Conservation (phyloP, 495 filamentous ascomycete species). For the Aspergillus ellipticus region DNA sequence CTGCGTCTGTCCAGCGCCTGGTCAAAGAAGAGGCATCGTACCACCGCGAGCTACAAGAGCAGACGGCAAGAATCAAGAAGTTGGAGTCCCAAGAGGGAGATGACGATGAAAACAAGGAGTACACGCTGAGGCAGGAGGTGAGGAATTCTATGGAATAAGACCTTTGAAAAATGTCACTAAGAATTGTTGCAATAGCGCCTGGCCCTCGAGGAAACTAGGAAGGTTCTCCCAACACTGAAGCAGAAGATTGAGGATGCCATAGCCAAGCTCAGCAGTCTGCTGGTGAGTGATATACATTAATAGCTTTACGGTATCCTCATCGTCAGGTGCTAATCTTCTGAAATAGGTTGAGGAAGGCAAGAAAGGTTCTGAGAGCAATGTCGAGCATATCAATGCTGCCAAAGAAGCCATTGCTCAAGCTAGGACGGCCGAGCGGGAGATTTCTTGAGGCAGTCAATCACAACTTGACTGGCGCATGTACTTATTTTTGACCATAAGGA, state of each 20-base stretch:
- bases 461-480: background rate
- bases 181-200: constrained; percentile 52
- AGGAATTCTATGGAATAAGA: background rate
- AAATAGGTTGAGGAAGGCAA: constrained; percentile 40
- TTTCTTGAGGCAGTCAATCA: constrained; percentile 23
- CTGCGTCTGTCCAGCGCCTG: constrained; percentile 70
- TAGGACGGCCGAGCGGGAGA: constrained; percentile 43
- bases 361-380: constrained; percentile 47
- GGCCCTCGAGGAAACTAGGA: constrained; percentile 78
- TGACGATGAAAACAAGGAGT: constrained; percentile 66
- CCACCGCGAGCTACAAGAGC: constrained; percentile 72
- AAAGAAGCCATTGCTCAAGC: constrained; percentile 62
- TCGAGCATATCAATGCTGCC: constrained; percentile 51
- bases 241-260: constrained; percentile 64
- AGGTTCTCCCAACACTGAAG: constrained; percentile 66
- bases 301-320: background rate
- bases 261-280: constrained; percentile 59
- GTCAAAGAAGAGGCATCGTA: constrained; percentile 91
- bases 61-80: constrained; percentile 68
- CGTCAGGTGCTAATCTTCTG: background rate
- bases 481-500: background rate
- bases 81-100: constrained; percentile 45
- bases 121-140: constrained; percentile 80
- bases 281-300: constrained; percentile 38
- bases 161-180: background rate